Evolutionary conservation across 2,329 filamentous ascomycete genomes (phyloP), one percentile per base, ranked within the genome.

Genomic region (Neonectria neomacrospora): DNA sequence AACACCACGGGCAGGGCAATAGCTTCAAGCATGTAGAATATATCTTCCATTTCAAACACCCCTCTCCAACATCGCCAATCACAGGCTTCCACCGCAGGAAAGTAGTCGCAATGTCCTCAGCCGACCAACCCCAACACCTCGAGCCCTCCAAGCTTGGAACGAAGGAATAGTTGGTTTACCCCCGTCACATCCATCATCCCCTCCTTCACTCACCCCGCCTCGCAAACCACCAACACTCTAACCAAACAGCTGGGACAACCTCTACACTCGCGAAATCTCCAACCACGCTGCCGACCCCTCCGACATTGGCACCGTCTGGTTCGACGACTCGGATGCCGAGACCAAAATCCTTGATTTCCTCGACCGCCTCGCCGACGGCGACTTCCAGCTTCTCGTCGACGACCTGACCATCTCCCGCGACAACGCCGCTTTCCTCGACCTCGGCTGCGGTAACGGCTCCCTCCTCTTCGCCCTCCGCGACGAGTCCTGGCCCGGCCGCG

Each of bases 401-500:
- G 62, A 45, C 18, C 54, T 60, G 62, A 71, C 41, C 64, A 67
- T 72, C 39, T 65, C 61, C 34, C 67, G 71, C n/a, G 53, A 73
- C 5, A 72, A 77, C n/a, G 83, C 87, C 11, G 80, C 86, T 2
- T 89, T 97, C 64, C 83, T 98, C 0, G 96, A 99, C 76, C 85
- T 99, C 0, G 96, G 96, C 20, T 97, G 94, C 11, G 96, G 96
- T 1, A 99, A 99, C 80, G 96, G 95, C 2, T 93, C 94, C 71
- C 86, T 98, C 75, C 83, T 98, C n/a, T 92, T 96, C 70, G 85
- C 89, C n/a, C 81, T 98, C 32, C 81, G 91, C 32, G 89, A 90
- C 28, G 80, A 79, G 4, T 70, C 81, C 3, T 97, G 91, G 85
- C 56, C 67, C 3, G 93, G 92, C 0, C 79, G 82, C 3, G 89